Percentiles rank a stretch among this genome's conserved stretches.
phyloP scores from a whole-genome alignment of 441 rosid genomes.

The Flueggea neowawraea region DNA sequence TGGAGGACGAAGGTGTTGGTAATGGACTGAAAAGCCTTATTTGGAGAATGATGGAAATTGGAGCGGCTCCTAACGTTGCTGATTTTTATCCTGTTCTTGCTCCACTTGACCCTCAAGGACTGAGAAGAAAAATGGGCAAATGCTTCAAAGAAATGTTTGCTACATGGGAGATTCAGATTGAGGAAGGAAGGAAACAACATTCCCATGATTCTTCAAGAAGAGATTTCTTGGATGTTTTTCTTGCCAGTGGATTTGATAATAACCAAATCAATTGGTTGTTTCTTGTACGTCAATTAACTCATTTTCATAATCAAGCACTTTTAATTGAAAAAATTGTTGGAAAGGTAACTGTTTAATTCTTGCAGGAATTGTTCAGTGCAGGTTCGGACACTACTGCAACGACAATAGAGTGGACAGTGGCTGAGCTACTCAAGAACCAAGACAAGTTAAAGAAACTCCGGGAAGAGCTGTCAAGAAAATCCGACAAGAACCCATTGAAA shows the following conservation, averaged over 20 bases:
- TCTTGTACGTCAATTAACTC: conserved; percentile 5
- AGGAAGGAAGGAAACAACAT: conserved; percentile 21
- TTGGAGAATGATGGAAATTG: conserved; percentile 17
- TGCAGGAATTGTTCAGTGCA: conserved; percentile 60
- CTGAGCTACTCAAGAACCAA: conserved; percentile 43
- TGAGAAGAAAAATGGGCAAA: conserved; percentile 5
- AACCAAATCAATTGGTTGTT: conserved; percentile 26
- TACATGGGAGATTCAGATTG: conserved; percentile 21
- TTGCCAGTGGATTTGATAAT: conserved; percentile 24
- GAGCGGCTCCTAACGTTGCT: conserved; percentile 20
- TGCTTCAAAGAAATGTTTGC: conserved; percentile 11
- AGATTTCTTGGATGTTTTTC: conserved; percentile 30
- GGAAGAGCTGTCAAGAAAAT: conserved; percentile 33
- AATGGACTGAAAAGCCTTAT: conserved; percentile 14
- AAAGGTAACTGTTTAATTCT: background rate
- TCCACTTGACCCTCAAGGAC: conserved; percentile 29
- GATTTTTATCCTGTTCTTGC: conserved; percentile 30
- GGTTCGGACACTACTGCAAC: conserved; percentile 53
- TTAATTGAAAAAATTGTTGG: too few relatives aligned
- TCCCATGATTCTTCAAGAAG: background rate
- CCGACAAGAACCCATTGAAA: conserved; percentile 19
- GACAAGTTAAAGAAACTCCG: conserved; percentile 33
- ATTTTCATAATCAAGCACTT: background rate
- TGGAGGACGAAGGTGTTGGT: conserved; percentile 6
- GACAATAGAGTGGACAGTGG: conserved; percentile 58